Conservation (phyloP, 345 rosid species). For the Eucalyptus rudis region DNA sequence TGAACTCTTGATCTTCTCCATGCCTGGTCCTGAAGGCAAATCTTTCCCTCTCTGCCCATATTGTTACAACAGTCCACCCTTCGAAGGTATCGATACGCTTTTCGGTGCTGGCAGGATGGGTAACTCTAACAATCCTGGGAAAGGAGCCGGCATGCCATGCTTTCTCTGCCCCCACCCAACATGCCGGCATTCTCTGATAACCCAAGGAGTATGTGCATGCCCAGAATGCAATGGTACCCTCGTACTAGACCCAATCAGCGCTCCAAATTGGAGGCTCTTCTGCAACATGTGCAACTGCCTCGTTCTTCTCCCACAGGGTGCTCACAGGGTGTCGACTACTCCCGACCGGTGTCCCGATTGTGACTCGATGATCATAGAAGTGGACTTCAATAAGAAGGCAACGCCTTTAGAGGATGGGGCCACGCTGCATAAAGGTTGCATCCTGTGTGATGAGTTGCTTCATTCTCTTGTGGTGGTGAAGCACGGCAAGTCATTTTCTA, state of each 20-base stretch:
- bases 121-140: slow-evolving; percentile 32
- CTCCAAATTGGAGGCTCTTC: slow-evolving; percentile 91
- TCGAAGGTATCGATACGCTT: slow-evolving; percentile 67
- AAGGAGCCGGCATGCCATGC: slow-evolving; percentile 94
- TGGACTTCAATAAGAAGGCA: slow-evolving; percentile 84
- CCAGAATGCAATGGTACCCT: slow-evolving; percentile 93
- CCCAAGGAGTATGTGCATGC: slow-evolving; percentile 96
- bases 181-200: slow-evolving; percentile 66
- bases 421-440: slow-evolving; percentile 72
- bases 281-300: slow-evolving; percentile 94
- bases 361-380: slow-evolving; percentile 69
- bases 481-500: slow-evolving; percentile 67
- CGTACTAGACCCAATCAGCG: slow-evolving; percentile 74
- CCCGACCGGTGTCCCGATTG: slow-evolving; percentile 60
- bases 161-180: slow-evolving; percentile 89
- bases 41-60: slow-evolving; percentile 88
- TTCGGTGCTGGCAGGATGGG: slow-evolving; percentile 30
- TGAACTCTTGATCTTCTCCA: slow-evolving; percentile 80
- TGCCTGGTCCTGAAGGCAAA: slow-evolving; percentile 92
- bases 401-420: slow-evolving; percentile 81
- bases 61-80: slow-evolving; percentile 91
- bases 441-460: slow-evolving; percentile 81
- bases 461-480: slow-evolving; percentile 86
- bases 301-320: slow-evolving; percentile 84
- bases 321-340: slow-evolving; percentile 73